Conservation (phyloP, 345 rosid genomes). For the Eutrema japonicum region DNA sequence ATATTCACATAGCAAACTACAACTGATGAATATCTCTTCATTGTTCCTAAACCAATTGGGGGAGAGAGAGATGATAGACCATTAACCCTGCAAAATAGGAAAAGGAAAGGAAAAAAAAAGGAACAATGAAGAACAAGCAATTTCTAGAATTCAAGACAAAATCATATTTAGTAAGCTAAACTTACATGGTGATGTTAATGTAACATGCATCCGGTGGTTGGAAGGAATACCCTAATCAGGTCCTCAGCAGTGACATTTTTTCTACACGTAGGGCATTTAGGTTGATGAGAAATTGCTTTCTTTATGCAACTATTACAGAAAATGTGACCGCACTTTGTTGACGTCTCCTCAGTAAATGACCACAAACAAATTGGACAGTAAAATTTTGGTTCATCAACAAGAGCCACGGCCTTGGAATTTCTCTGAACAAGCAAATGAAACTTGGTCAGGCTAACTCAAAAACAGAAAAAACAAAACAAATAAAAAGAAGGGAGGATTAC, state of each 20-base stretch:
- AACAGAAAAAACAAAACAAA: conserved; percentile 2
- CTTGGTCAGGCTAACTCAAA: conserved; percentile 17
- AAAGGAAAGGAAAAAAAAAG: not conserved
- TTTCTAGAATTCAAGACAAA: conserved; percentile 3
- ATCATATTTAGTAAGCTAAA: not conserved
- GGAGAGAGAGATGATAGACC: conserved; percentile 5
- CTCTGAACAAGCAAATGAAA: conserved; percentile 8
- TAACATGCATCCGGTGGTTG: conserved; percentile 56
- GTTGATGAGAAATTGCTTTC: conserved; percentile 59
- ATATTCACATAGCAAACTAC: conserved; percentile 23
- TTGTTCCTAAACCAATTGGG: conserved; percentile 19
- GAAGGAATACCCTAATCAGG: conserved; percentile 88
- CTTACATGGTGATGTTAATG: conserved; percentile 30
- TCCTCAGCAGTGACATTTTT: conserved; percentile 64
- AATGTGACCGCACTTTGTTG: conserved; percentile 97
- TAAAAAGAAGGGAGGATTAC: no score
- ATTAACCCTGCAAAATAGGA: conserved; percentile 20
- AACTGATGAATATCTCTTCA: conserved; percentile 24
- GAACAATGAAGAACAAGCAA: not conserved
- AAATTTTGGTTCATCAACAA: conserved; percentile 72
- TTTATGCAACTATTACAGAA: conserved; percentile 80
- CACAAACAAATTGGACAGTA: conserved; percentile 93
- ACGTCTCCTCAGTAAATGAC: conserved; percentile 67
- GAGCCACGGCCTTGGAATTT: conserved; percentile 46
- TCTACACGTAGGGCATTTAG: conserved; percentile 91